Percentiles rank a stretch among this genome's conserved stretches.
Evolutionary conservation across 768 basidiomycete genomes (phyloP).

Genomic region (Collybiopsis confluens): DNA sequence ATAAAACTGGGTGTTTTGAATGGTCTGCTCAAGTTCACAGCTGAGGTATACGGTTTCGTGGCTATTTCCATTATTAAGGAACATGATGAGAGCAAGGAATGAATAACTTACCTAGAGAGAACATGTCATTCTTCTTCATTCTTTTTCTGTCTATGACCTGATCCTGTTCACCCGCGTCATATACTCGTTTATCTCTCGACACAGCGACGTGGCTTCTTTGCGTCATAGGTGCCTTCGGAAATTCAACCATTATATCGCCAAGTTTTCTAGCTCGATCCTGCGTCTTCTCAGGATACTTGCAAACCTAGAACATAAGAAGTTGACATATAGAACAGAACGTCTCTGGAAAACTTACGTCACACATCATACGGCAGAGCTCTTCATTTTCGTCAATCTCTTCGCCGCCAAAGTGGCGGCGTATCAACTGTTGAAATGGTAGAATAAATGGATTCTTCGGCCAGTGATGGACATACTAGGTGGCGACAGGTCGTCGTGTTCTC

Average conservation of each 20-base stretch:
- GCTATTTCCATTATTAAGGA: too few species aligned
- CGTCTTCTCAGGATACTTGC: slow-evolving; percentile 73
- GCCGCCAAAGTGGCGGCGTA: slow-evolving; percentile 82
- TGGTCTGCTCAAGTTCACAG: slow-evolving; percentile 40
- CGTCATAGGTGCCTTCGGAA: too few species aligned
- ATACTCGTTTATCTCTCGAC: too few species aligned
- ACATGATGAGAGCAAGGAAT: too few species aligned
- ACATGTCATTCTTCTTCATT: too few species aligned
- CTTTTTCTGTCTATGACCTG: too few species aligned
- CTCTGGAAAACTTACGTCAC: slow-evolving; percentile 52
- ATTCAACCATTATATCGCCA: slow-evolving; percentile 27
- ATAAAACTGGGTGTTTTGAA: slow-evolving; percentile 35
- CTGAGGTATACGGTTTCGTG: slow-evolving; percentile 35
- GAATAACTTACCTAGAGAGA: too few species aligned
- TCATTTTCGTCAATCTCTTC: slow-evolving; percentile 53
- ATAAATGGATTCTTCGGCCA: not conserved
- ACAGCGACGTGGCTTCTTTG: too few species aligned
- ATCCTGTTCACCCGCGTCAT: too few species aligned
- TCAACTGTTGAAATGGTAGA: slow-evolving; percentile 36
- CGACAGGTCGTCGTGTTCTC: slow-evolving; percentile 60
- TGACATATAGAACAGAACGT: not conserved
- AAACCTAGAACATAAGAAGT: slow-evolving; percentile 44
- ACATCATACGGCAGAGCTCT: slow-evolving; percentile 70
- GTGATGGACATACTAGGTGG: slow-evolving; percentile 53
- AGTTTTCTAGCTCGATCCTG: slow-evolving; percentile 45